These are phyloP conservation scores for Sporothrix euskadiensis DNA, from an alignment of 2,329 filamentous ascomycete genomes.

Conservation along the genomic window DNA sequence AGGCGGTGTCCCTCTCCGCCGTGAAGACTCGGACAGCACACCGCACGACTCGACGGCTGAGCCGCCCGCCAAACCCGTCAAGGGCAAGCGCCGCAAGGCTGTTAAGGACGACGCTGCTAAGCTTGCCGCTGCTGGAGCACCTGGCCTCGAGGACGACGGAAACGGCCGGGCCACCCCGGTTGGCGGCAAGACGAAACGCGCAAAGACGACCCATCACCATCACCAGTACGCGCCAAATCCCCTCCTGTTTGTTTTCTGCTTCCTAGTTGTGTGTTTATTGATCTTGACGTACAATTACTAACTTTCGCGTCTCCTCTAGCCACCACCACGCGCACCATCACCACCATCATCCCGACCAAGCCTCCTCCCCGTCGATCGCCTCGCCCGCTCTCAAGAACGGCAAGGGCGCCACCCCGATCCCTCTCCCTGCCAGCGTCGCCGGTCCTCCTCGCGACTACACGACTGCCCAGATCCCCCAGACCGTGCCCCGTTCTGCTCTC, in stretches of 20 bases:
- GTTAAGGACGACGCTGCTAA: constrained; percentile 72
- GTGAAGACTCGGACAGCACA: constrained; percentile 53
- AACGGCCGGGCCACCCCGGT: constrained; percentile 63
- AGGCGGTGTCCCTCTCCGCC: constrained; percentile 45
- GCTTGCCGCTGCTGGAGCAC: constrained; percentile 55
- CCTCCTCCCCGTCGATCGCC: constrained; percentile 44
- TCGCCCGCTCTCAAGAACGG: constrained; percentile 51
- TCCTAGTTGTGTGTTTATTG: background rate
- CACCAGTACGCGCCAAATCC: constrained; percentile 57
- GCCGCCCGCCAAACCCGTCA: constrained; percentile 43
- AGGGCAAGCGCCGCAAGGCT: constrained; percentile 64
- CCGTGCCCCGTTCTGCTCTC: constrained; percentile 42
- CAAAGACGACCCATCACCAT: constrained; percentile 66
- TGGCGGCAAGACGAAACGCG: constrained; percentile 58
- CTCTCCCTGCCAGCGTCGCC: constrained; percentile 45
- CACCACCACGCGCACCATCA: constrained; percentile 62
- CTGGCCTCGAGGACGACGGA: constrained; percentile 65
- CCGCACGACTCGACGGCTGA: constrained; percentile 50
- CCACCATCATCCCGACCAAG: constrained; percentile 53
- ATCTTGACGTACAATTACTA: background rate
- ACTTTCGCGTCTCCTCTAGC: background rate
- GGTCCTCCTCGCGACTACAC: constrained; percentile 41
- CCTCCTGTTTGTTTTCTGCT: background rate
- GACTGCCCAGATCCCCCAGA: constrained; percentile 47
- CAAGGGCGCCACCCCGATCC: constrained; percentile 50